Percentiles rank a stretch among this genome's conserved stretches.
Conservation (phyloP, 1,284 basidiomycete genomes). For the Sphagnurus paluster region DNA sequence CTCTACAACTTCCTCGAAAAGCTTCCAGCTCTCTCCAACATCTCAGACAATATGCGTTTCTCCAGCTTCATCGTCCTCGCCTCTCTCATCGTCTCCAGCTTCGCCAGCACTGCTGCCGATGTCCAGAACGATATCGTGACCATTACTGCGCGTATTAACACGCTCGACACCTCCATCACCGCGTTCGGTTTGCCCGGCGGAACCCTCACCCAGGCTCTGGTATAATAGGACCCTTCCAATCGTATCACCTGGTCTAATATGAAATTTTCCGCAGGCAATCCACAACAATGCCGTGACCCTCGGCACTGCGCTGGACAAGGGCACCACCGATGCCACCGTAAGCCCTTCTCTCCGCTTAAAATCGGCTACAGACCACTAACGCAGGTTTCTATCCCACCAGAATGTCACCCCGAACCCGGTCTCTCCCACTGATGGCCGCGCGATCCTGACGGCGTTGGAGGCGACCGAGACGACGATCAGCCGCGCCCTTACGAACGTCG, state of each 20-base stretch:
- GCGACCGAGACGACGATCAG: slow-evolving; percentile 28
- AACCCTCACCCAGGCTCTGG: slow-evolving; percentile 28
- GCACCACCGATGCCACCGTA: slow-evolving; percentile 28
- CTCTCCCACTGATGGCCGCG: slow-evolving; percentile 27
- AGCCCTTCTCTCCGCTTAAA: neutral
- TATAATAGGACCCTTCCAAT: slow-evolving; percentile 10
- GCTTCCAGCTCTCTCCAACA: no score
- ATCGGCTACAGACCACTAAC: neutral
- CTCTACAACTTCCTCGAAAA: no score
- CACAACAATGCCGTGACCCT: slow-evolving; percentile 27
- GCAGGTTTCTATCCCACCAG: neutral
- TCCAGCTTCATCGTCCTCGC: slow-evolving; percentile 19
- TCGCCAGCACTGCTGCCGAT: slow-evolving; percentile 20
- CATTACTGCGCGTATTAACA: slow-evolving; percentile 27
- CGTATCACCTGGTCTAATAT: neutral
- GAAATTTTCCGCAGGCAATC: slow-evolving; percentile 24
- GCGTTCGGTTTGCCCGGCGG: slow-evolving; percentile 32
- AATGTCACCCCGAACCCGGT: slow-evolving; percentile 16
- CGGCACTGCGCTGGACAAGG: slow-evolving; percentile 24
- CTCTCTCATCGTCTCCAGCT: slow-evolving; percentile 14
- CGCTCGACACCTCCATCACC: slow-evolving; percentile 30
- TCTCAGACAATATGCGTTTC: slow-evolving; percentile 24
- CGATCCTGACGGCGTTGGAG: slow-evolving; percentile 26
- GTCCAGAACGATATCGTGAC: slow-evolving; percentile 30
- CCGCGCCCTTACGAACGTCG: slow-evolving; percentile 26